Evolutionary conservation across 495 filamentous ascomycete genomes (phyloP), one percentile per base, ranked within the genome.

Genomic region (Saxispiralis lemnorum): DNA sequence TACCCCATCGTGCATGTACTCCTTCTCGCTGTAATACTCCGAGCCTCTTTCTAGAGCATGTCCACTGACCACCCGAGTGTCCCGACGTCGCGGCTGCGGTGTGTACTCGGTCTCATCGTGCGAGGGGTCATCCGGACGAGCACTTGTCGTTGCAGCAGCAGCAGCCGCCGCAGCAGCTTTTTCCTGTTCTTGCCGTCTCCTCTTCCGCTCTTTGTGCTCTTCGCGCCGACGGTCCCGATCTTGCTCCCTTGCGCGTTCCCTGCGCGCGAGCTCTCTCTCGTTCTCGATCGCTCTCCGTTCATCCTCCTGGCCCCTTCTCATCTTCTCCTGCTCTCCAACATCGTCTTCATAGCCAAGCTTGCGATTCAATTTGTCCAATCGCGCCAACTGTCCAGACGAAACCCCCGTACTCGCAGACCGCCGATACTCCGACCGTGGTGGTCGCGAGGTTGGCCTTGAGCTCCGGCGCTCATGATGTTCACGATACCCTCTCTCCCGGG

Each of bases 241-340:
- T 43, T 34, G 41, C 38, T 44, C 24, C 24, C 24, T 28, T 36
- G 16, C 43, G 31, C 41, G 43, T 32, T 44, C 34, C 55, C 47
- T 47, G 60, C 60, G 43, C 56, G 63, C 45, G 45, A 52, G 20
- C 60, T 39, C 61, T 55, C 59, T 63, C 45, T 51, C 58, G 45
- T 10, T 57, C 57, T 37, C 51, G 51, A 24, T 47, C 48, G 49
- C 1, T 43, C 51, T 47, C 51, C 41, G 55, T 52, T 28, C 56
- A 54, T 16, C 51, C 41, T 43, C 63, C 60, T 44, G 56, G 49
- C 39, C 59, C 53, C 44, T 40, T 36, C 63, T 48, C 54, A 61
- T 51, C 41, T 61, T 54, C 44, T 28, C 5, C 24, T 28, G 24
- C 46, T 42, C 35, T 47, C 43, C 45, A 48, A 59, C 56, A 37